Evolutionary conservation across 164 flowering plant genomes (phyloP), one percentile per base, ranked within the genome.

Genomic region (Macadamia tetraphylla): DNA sequence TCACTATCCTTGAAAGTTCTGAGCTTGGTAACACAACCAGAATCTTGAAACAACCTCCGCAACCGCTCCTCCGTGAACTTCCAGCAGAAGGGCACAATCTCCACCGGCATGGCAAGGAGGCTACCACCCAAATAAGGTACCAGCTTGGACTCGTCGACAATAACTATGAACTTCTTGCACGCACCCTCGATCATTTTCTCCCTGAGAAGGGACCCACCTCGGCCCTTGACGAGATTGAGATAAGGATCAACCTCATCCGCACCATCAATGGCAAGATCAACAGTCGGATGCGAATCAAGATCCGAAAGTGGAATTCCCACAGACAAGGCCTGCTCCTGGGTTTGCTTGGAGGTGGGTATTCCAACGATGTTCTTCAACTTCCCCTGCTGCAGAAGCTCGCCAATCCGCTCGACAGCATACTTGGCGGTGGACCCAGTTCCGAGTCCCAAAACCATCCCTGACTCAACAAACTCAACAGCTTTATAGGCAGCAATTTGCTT

Each of bases 391-490:
- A 94, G 46, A 0, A 94, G 82, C 79, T 86, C 90, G 4, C 87
- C 97, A 13, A 91, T 89, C 8, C 86, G 82, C 30, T 74, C 84
- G 13, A 94, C 89, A 11, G 96, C 97, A 73, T 81, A 87, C 44
- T 69, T 71, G 40, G 98, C 96, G 8, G 98, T 94, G 15, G 97
- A 91, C 11, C 98, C 98, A 3, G 98, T 94, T 17, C 98, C 98
- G 15, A 94, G 76, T 9, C 97, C 98, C 12, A 94, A 58, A 30
- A 94, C 93, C 98, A 94, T 94, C 15, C 96, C 98, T 6, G 97
- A 91, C 75, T 89, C 78, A 9, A 94, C 96, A 52, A 77, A 88
- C 71, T 89, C 97, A 6, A 94, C 97, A 5, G 97, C 97, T 60
- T 87, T 88, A 71, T 89, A 83, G 3, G 94, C 98, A 0, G 98